Conservation (phyloP, 345 rosid genomes). For the Raphanus raphanistrum region DNA sequence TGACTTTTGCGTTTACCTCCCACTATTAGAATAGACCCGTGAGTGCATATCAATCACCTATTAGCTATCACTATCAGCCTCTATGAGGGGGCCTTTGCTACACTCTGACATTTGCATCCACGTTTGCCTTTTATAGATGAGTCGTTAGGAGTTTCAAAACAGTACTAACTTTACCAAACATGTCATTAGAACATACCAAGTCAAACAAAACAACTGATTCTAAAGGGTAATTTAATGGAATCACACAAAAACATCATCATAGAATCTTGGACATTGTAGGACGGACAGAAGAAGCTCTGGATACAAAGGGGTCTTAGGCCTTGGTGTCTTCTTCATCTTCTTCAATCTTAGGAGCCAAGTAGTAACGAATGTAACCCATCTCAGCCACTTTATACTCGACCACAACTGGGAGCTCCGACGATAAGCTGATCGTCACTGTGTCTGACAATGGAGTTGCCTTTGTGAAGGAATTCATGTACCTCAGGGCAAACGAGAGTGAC, state of each 20-base stretch:
- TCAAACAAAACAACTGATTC: slow-evolving; percentile 16
- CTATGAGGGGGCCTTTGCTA: neutral
- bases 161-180: neutral
- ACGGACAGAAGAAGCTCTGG: neutral
- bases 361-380: slow-evolving; percentile 93
- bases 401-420: slow-evolving; percentile 92
- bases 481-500: slow-evolving; percentile 83
- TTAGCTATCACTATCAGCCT: neutral
- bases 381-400: slow-evolving; percentile 98
- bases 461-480: slow-evolving; percentile 97
- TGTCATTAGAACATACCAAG: slow-evolving; percentile 7
- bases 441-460: slow-evolving; percentile 88
- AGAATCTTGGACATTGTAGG: neutral
- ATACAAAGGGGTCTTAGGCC: slow-evolving; percentile 34
- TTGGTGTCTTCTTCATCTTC: slow-evolving; percentile 88
- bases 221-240: neutral
- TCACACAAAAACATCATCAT: slow-evolving; percentile 1
- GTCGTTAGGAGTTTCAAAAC: neutral
- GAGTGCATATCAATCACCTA: slow-evolving; percentile 3
- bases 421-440: slow-evolving; percentile 86
- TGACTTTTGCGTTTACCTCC: slow-evolving; percentile 5
- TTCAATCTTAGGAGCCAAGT: slow-evolving; percentile 97
- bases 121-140: neutral
- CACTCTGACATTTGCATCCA: neutral
- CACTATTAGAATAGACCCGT: slow-evolving; percentile 9